Conservation (phyloP, 768 basidiomycete species). For the Leucosporidium creatinivorum region DNA sequence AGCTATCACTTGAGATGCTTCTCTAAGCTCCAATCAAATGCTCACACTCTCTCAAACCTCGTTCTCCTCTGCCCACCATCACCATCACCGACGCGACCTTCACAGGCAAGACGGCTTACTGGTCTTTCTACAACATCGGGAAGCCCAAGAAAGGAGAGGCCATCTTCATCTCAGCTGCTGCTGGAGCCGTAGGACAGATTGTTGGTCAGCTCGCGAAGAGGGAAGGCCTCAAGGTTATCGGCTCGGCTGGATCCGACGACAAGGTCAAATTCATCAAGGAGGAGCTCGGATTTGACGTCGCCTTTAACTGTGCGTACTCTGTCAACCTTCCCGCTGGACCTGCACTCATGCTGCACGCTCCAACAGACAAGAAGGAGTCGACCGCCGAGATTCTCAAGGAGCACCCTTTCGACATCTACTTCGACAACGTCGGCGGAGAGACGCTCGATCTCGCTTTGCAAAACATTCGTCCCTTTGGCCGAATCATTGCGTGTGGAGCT, state of each 20-base stretch:
- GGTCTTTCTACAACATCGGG: no score
- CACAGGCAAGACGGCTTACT: no score
- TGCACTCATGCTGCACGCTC: no score
- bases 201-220: slow-evolving; percentile 47
- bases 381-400: slow-evolving; percentile 19
- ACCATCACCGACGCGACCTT: no score
- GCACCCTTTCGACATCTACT: slow-evolving; percentile 34
- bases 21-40: no score
- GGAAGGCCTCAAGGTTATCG: slow-evolving; percentile 57
- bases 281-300: slow-evolving; percentile 60
- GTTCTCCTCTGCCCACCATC: no score
- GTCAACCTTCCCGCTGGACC: no score
- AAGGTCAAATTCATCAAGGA: slow-evolving; percentile 58
- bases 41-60: no score
- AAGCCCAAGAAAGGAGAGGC: background rate
- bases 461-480: slow-evolving; percentile 27
- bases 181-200: slow-evolving; percentile 58
- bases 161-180: background rate
- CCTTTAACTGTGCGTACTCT: slow-evolving; percentile 57
- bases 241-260: slow-evolving; percentile 61
- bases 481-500: slow-evolving; percentile 31
- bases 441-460: slow-evolving; percentile 35
- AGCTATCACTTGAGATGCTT: no score
- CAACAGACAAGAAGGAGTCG: slow-evolving; percentile 33
- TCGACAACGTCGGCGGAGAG: slow-evolving; percentile 38